These are phyloP conservation scores for Cercospora janseana DNA, from an alignment of 2,329 filamentous ascomycete species.

Conservation along the genomic window DNA sequence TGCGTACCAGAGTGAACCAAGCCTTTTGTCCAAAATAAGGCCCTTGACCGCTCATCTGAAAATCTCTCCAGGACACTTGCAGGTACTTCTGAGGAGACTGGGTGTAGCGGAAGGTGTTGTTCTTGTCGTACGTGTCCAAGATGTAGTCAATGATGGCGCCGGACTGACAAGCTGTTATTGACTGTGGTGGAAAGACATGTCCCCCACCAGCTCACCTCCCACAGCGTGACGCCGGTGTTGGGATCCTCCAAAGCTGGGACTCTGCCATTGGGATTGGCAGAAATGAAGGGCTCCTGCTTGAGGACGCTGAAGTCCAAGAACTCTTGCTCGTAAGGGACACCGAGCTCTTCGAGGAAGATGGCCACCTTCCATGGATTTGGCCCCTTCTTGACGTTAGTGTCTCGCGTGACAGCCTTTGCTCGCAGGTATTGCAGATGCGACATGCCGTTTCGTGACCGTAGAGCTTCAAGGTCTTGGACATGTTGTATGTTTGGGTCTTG, in stretches of 20 bases:
- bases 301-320: conserved; percentile 42
- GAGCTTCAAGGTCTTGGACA: conserved; percentile 33
- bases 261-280: conserved; percentile 45
- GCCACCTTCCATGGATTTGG: conserved; percentile 48
- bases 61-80: conserved; percentile 34
- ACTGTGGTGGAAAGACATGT: neutral
- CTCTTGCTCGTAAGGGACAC: conserved; percentile 42
- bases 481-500: conserved; percentile 10
- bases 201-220: conserved; percentile 28
- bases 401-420: too few relatives aligned
- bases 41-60: conserved; percentile 35
- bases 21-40: conserved; percentile 46
- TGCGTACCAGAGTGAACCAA: conserved; percentile 46
- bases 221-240: conserved; percentile 44
- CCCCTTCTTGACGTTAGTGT: conserved; percentile 22
- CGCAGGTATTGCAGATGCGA: neutral
- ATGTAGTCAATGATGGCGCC: conserved; percentile 34
- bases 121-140: conserved; percentile 36
- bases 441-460: conserved; percentile 27
- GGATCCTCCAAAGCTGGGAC: conserved; percentile 47
- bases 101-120: conserved; percentile 30
- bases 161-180: conserved; percentile 10
- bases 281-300: conserved; percentile 42
- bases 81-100: conserved; percentile 29
- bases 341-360: conserved; percentile 47